These are phyloP conservation scores for Phytophthora ohioensis DNA, from an alignment of 352 stramenopile genomes.

Conservation along the genomic window DNA sequence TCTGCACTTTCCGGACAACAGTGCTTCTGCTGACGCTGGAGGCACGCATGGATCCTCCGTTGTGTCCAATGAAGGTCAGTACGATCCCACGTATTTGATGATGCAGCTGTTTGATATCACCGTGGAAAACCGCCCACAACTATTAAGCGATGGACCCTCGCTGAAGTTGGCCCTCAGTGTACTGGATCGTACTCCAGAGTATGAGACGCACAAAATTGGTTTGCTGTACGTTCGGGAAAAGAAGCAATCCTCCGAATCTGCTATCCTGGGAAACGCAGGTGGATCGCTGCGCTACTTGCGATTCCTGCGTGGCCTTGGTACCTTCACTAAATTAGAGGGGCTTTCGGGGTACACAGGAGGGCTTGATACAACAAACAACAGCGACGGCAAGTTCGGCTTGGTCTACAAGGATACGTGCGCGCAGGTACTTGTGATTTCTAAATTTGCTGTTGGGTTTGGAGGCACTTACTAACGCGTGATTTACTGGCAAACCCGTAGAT, in stretches of 20 bases:
- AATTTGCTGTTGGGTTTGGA: neutral
- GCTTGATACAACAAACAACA: slow-evolving; percentile 74
- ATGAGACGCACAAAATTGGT: slow-evolving; percentile 90
- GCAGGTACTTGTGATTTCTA: slow-evolving; percentile 49
- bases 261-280: slow-evolving; percentile 78
- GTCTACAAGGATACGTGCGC: slow-evolving; percentile 73
- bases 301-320: slow-evolving; percentile 76
- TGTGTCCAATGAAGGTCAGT: slow-evolving; percentile 11
- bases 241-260: slow-evolving; percentile 67
- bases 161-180: slow-evolving; percentile 75
- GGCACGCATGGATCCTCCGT: neutral
- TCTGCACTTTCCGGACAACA: slow-evolving; percentile 16
- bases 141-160: slow-evolving; percentile 63
- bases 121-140: slow-evolving; percentile 58
- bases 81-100: slow-evolving; percentile 83
- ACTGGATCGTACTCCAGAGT: slow-evolving; percentile 80
- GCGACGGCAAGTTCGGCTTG: slow-evolving; percentile 80
- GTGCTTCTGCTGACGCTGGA: neutral
- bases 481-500: slow-evolving; percentile 52
- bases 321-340: slow-evolving; percentile 74
- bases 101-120: slow-evolving; percentile 84
- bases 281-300: slow-evolving; percentile 79
- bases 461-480: no score
- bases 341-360: slow-evolving; percentile 77
- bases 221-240: slow-evolving; percentile 73